Evolutionary conservation across 441 rosid genomes (phyloP).

Genomic region (Pelargonium fulgidum): DNA sequence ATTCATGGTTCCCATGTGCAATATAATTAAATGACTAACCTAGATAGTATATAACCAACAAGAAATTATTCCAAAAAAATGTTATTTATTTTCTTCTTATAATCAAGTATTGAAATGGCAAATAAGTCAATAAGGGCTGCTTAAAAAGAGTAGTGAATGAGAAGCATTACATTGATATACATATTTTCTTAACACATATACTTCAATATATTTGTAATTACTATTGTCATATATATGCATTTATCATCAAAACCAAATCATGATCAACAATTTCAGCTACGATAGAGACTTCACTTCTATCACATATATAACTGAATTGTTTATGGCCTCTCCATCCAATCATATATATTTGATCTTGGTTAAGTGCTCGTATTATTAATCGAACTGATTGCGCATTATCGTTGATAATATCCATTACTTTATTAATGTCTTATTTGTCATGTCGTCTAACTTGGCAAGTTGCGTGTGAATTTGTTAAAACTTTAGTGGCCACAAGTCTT

Average conservation of each 20-base stretch:
- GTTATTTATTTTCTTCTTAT: too few species aligned
- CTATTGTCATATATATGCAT: neutral
- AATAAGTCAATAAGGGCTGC: slow-evolving; percentile 6
- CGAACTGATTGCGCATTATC: neutral
- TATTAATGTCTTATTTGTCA: too few species aligned
- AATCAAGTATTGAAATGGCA: too few species aligned
- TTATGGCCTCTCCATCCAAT: neutral
- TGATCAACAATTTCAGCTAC: neutral
- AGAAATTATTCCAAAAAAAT: too few species aligned
- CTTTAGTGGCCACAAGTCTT: slow-evolving; percentile 1
- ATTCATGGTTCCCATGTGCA: too few species aligned
- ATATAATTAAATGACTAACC: too few species aligned
- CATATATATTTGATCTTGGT: neutral
- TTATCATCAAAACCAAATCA: neutral
- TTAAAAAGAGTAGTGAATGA: neutral
- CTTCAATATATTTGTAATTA: neutral
- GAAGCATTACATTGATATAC: neutral
- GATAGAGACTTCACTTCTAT: slow-evolving; percentile 3
- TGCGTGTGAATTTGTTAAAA: slow-evolving; percentile 3
- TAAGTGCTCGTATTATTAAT: slow-evolving; percentile 3
- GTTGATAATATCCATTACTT: neutral
- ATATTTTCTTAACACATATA: neutral
- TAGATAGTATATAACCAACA: too few species aligned
- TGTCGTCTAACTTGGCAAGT: neutral
- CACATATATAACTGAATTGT: neutral